Base-by-base conservation (phyloP, 768 basidiomycete genomes). In the Solioccasus polychromus region DNA sequence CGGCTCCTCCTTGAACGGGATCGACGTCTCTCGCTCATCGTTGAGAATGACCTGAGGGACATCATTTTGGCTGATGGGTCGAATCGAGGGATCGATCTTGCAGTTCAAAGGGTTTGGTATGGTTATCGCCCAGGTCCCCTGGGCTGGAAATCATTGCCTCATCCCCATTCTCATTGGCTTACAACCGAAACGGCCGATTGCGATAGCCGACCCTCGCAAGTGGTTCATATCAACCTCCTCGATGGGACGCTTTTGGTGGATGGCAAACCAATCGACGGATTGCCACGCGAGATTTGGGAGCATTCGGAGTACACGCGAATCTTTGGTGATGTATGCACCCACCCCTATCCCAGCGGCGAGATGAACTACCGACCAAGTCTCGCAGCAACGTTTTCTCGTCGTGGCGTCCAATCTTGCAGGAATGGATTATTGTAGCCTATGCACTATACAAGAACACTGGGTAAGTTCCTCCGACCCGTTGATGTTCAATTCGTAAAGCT, bases 1-100 rank as follows among this genome's bases (percentile, higher is more conserved):
- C 38, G 20, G 15, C 29, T 39, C 2, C 42, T 62, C 17, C 38
- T 57, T 22, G 46, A 59, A 19, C 57, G 64, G 10, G 59, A 68
- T 29, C 35, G 50, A 17, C 57, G 63, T 15, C 35, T 64, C 5
- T 53, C 64, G 5, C 41, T 55, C 23, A 38, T 24, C 10, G 17
- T 68, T 5, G n/a, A n/a, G n/a, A n/a, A n/a, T n/a, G n/a, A n/a
- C n/a, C n/a, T n/a, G n/a, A n/a, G n/a, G n/a, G n/a, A n/a, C n/a
- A n/a, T n/a, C n/a, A n/a, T n/a, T n/a, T n/a, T n/a, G n/a, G n/a
- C n/a, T n/a, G n/a, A n/a, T 20, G 12, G 10, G 0, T 22, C 40
- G 3, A 18, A 39, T 18, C 38, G 37, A 10, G 57, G 54, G 0
- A 34, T 58, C 5, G 54, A 58, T 39, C 42, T 35, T 10, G 54